Percentiles rank a stretch among this genome's conserved stretches.
These are phyloP conservation scores for Pseudohalonectria lignicola DNA, from an alignment of 2,329 filamentous ascomycete species.

Conservation along the genomic window DNA sequence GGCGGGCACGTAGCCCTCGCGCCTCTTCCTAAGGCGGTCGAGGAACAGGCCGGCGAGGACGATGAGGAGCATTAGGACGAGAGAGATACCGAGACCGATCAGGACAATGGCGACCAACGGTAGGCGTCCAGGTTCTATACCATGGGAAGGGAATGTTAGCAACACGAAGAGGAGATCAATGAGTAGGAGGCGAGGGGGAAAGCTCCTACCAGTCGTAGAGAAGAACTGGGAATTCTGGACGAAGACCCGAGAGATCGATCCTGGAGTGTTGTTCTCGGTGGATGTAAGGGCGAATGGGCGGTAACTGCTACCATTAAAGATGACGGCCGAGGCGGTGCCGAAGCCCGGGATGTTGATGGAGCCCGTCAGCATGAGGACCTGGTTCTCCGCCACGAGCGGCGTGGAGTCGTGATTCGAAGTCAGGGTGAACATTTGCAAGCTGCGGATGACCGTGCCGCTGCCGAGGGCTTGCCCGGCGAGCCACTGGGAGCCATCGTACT, in stretches of 20 bases:
- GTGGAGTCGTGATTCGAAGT: slow-evolving; percentile 55
- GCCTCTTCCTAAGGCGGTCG: slow-evolving; percentile 65
- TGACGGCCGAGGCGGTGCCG: slow-evolving; percentile 72
- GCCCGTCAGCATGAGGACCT: slow-evolving; percentile 77
- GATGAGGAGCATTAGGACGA: slow-evolving; percentile 66
- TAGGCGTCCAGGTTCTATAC: slow-evolving; percentile 36
- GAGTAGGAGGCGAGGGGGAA: slow-evolving; percentile 12
- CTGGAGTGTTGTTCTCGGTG: slow-evolving; percentile 49
- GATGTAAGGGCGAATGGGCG: slow-evolving; percentile 73
- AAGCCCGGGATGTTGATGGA: slow-evolving; percentile 64
- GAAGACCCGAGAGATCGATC: slow-evolving; percentile 74
- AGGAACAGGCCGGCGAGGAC: slow-evolving; percentile 65
- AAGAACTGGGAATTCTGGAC: slow-evolving; percentile 75
- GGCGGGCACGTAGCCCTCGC: slow-evolving; percentile 71
- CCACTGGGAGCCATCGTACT: slow-evolving; percentile 68
- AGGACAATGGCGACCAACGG: slow-evolving; percentile 69
- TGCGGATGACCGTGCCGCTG: slow-evolving; percentile 56
- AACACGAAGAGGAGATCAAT: slow-evolving; percentile 33
- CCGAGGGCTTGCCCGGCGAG: slow-evolving; percentile 54
- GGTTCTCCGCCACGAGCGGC: slow-evolving; percentile 51
- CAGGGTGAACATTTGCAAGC: slow-evolving; percentile 71
- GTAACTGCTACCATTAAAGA: slow-evolving; percentile 76
- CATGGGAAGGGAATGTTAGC: slow-evolving; percentile 6
- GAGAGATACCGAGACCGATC: slow-evolving; percentile 67
- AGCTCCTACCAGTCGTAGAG: slow-evolving; percentile 23